Base-by-base conservation (phyloP, 192 early-diverging fungal genomes). In the Podila verticillata region DNA sequence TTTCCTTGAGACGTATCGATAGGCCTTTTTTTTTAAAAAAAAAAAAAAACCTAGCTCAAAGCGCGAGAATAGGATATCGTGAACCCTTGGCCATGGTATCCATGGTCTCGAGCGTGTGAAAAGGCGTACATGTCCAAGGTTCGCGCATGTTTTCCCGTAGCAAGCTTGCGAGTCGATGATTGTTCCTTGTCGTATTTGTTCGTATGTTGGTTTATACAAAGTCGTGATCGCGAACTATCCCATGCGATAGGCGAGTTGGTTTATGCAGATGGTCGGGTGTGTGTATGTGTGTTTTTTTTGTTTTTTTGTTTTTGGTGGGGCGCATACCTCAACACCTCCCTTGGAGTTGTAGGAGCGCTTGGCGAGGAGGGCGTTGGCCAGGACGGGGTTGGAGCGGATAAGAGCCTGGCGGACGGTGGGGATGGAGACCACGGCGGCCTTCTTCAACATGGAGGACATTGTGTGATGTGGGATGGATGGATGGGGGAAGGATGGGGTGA, bases 381-480 rank as follows among this genome's bases (percentile, higher is more conserved):
- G 5, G 60, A 80, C 61, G 44, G 77, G 77, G 77, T 80, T 80
- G 63, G 77, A 80, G 70, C 70, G 77, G 44, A 48, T 19, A 39
- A 80, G 70, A 34, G 77, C 70, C 70, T 80, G 77, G 57, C 77
- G 77, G 26, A 80, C 77, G 4, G 77, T 57, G 61, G 77, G 77
- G 61, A 80, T 80, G 31, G 77, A 80, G 77, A 80, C 77, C 54
- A 72, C 70, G 48, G 66, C 62, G 51, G 77, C 77, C 70, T 72
- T 72, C 66, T 72, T 80, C n/a, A 72, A 60, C 48, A 80, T 72
- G 39, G 65, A 65, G 51, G 74, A 77, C 74, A 77, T 77, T n/a
- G 20, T 54, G 51, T 54, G 62, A 57, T 61, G 56, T 48, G 58
- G 68, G 6, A 22, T 19, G 31, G 15, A 22, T 19, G 31, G 15